Base-by-base conservation (phyloP, 805 yeast genomes). In the Clavispora vitiphila region DNA sequence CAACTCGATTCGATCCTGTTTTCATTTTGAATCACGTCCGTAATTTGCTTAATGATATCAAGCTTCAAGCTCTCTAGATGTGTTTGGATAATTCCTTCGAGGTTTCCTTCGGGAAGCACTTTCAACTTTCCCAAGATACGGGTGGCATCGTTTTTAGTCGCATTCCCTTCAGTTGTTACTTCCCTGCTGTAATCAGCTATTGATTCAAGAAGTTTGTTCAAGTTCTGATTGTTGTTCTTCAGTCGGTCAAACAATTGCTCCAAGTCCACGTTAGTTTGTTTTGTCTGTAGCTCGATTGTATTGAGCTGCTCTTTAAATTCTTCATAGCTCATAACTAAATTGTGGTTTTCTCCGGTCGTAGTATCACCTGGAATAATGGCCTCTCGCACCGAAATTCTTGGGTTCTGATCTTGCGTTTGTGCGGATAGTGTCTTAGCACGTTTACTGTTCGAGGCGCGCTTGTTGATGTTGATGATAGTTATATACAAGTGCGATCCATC, bases 201-300 rank as follows among this genome's bases (percentile, higher is more conserved):
- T 35, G 61, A 60, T 19, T 58, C 55, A 11, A 69, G 56, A 31
- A 68, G 53, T 44, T 57, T 60, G 42, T 60, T 65, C 55, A 68
- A 61, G 43, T 64, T 48, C 41, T 58, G 62, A 46, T 69, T 67
- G 46, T 69, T 68, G 47, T 64, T 67, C 50, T 64, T 67, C 63
- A 63, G 68, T 23, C 72, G 50, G 31, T 65, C 71, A 19, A 55
- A 56, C 35, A 69, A 55, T 44, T 67, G 69, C 4, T 52, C 63
- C 41, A 68, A 47, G 45, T 67, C 74, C 1, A 58, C 51, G 24
- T 55, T 56, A 5, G 67, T 62, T 44, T 68, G 74, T 29, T 59
- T 60, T 3, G 69, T 57, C 35, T 58, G 62, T 1, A 54, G 48
- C 47, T 66, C 72, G 12, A 69, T 48, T 20, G 51, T 48, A 36